Evolutionary conservation across 2,329 filamentous ascomycete species (phyloP).

Genomic region (Elsinoe arachidis): DNA sequence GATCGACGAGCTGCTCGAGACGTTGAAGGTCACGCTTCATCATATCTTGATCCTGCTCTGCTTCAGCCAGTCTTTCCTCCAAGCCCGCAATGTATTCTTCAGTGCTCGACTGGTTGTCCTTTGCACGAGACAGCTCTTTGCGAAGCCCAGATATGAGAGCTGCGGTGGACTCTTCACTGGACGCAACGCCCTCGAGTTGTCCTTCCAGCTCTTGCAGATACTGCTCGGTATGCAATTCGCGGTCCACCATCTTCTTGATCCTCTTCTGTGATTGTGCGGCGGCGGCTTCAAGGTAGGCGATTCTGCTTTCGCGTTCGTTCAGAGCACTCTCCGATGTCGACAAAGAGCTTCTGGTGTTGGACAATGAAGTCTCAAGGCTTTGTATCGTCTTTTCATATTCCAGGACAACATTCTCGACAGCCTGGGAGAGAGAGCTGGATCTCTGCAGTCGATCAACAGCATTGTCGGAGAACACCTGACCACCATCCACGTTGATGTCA

Average conservation of each 20-base stretch:
- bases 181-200: constrained; percentile 82
- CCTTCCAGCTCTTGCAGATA: constrained; percentile 88
- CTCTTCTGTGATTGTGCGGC: constrained; percentile 82
- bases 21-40: constrained; percentile 96
- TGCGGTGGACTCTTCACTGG: constrained; percentile 85
- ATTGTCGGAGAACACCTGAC: constrained; percentile 46
- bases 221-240: constrained; percentile 81
- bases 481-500: constrained; percentile 49
- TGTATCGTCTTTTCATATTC: constrained; percentile 99
- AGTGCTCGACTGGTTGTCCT: constrained; percentile 80
- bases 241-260: constrained; percentile 85
- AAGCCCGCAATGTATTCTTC: constrained; percentile 97
- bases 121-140: constrained; percentile 78
- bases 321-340: constrained; percentile 77
- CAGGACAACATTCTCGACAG: constrained; percentile 88
- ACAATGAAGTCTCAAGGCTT: constrained; percentile 80
- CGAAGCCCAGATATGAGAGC: constrained; percentile 77
- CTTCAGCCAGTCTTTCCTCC: constrained; percentile 88
- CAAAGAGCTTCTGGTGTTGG: constrained; percentile 74
- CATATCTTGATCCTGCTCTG: constrained; percentile 88
- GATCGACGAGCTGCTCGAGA: constrained; percentile 88
- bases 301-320: constrained; percentile 87
- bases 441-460: constrained; percentile 83
- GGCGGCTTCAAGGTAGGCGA: constrained; percentile 85
- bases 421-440: constrained; percentile 91